Evolutionary conservation across 2,329 filamentous ascomycete species (phyloP), one percentile per base, ranked within the genome.

Genomic region (Trichoderma arundinaceum): DNA sequence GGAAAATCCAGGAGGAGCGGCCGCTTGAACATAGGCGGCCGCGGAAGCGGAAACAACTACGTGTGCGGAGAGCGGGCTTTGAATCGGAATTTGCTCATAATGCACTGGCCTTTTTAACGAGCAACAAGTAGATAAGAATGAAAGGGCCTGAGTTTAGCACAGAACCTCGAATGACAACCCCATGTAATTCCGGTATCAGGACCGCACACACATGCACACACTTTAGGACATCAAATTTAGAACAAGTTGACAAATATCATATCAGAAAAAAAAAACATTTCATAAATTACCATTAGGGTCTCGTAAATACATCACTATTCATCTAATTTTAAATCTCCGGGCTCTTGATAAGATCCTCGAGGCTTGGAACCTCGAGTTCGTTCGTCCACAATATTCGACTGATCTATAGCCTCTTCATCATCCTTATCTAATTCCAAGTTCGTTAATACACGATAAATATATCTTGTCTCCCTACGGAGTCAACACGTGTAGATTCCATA

Each of bases 401-500:
- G 61, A 41, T 79, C 75, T 43, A 80, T 79, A 1, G 77, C 78
- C 1, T 79, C 77, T 22, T 66, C 73, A 2, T 80, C 77, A 35
- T 79, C 77, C 3, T 71, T 73, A 5, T 66, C 78, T 79, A 28
- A 1, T 5, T 15, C 0, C 0, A 8, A 10, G 7, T 64, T 56
- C 56, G 44, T 52, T 9, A 13, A 19, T 35, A 13, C 7, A 10
- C 19, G 1, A 38, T 8, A 2, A 4, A 28, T 1, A 22, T 17
- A 28, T 9, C 1, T 1, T 44, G 7, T 12, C 12, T 6, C 17
- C 19, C 3, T 7, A 4, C 2, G 22, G 22, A 28, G 22, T 28
- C 22, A 28, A 2, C 2, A 28, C 4, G 22, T 4, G n/a, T 7
- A 15, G 33, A n/a, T 22, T 5, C n/a, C n/a, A 10, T 48, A 67